phyloP scores from a whole-genome alignment of 441 rosid genomes.

The Manihot esculenta region DNA sequence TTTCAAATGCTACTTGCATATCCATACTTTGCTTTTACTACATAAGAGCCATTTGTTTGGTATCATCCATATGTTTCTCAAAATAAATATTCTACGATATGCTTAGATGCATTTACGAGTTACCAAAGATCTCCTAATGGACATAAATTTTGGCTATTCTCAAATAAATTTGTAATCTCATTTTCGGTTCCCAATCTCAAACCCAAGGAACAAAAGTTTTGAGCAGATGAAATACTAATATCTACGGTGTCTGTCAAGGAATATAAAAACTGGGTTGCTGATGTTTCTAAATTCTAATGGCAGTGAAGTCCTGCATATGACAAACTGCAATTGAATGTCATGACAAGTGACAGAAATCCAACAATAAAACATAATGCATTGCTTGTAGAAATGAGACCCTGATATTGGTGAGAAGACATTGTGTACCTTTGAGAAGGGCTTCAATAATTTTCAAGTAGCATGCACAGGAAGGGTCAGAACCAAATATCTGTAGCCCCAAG shows the following conservation, averaged over 20 bases:
- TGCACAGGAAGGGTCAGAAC: constrained; percentile 93
- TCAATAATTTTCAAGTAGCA: constrained; percentile 80
- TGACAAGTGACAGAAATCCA: constrained; percentile 6
- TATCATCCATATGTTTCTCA: too few relatives aligned
- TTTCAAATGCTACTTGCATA: too few relatives aligned
- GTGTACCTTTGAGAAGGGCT: constrained; percentile 82
- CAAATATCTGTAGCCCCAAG: constrained; percentile 74
- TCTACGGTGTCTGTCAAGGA: too few relatives aligned
- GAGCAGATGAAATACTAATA: too few relatives aligned
- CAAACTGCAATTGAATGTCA: constrained; percentile 21
- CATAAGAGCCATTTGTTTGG: too few relatives aligned
- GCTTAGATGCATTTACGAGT: not conserved
- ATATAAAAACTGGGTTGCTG: not conserved
- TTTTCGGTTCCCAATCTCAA: not conserved
- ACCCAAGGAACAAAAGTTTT: not conserved
- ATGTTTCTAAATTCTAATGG: constrained; percentile 21
- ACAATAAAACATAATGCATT: constrained; percentile 13
- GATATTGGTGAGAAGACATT: constrained; percentile 79
- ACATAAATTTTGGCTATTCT: not conserved
- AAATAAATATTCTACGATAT: too few relatives aligned
- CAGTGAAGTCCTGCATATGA: constrained; percentile 74
- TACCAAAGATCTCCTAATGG: not conserved
- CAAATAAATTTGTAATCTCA: not conserved
- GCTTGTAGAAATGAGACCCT: constrained; percentile 43
- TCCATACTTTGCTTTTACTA: too few relatives aligned